Evolutionary conservation across 495 filamentous ascomycete genomes (phyloP), one percentile per base, ranked within the genome.

Genomic region (Penicillium turbatum): DNA sequence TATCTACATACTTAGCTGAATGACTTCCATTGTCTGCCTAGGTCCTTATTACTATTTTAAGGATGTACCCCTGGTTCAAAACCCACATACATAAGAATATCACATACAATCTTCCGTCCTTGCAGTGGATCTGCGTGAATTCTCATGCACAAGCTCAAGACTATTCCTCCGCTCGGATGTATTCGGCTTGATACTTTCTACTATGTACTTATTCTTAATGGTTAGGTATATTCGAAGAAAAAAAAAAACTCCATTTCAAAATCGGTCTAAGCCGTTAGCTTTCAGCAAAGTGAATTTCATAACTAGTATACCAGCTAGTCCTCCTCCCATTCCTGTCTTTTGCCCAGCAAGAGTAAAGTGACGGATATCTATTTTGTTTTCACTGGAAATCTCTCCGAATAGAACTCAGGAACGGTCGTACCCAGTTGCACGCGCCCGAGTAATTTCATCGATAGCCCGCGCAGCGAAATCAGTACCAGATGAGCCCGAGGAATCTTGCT

Each of bases 381-480:
- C 48, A 19, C 39, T 32, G 24, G 31, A 17, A 41, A 15, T 13
- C 6, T 37, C 47, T 27, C 13, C 38, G 21, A n/a, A 2, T 24
- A 24, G 5, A 12, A 34, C 43, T 46, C 44, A 62, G 30, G 62
- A 61, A 39, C 64, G 64, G 42, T 67, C 64, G 49, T 63, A 57
- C 11, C 62, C 65, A 5, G 60, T 57, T 9, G 48, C 26, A 10
- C 54, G 48, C 48, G 54, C 38, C 17, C 54, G 48, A 16, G 48
- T 6, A 29, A 56, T 60, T 51, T 69, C 66, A 47, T 67, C 64
- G 6, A 62, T 57, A 5, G 67, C 59, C 9, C 70, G 69, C 6
- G 65, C 55, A 3, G 64, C 69, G 42, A 69, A 63, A 11, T 73
- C 68, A 15, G 63, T 55, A 2, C 66, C 64, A 6, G 70, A 68